Conservation (phyloP, 139 green algal species). For the Yamagishiella unicocca region DNA sequence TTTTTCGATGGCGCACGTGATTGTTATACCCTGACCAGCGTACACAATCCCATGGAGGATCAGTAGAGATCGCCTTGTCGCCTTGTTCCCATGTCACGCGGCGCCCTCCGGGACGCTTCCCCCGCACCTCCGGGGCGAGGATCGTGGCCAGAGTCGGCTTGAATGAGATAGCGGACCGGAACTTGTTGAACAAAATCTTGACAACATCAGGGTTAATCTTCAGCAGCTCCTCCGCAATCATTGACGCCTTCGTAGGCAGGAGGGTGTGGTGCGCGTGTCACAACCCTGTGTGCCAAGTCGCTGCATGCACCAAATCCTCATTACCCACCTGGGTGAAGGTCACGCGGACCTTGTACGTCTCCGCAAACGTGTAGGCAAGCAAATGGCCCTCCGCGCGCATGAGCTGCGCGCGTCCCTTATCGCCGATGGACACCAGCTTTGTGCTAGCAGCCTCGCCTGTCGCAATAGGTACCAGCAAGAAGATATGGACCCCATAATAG, state of each 20-base stretch:
- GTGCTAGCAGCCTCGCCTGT: not conserved
- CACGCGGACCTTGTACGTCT: slow-evolving; percentile 71
- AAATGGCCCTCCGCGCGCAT: slow-evolving; percentile 67
- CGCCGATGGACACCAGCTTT: slow-evolving; percentile 83
- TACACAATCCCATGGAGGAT: too few relatives aligned
- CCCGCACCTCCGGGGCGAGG: slow-evolving; percentile 84
- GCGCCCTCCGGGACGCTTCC: too few relatives aligned
- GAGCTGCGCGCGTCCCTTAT: slow-evolving; percentile 94
- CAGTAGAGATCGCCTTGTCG: too few relatives aligned
- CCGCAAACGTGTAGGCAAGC: slow-evolving; percentile 55
- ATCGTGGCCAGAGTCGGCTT: slow-evolving; percentile 96
- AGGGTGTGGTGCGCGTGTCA: too few relatives aligned
- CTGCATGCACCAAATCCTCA: not conserved
- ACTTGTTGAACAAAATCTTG: slow-evolving; percentile 95
- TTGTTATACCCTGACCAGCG: too few relatives aligned
- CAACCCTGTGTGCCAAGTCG: too few relatives aligned
- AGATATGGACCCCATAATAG: too few relatives aligned
- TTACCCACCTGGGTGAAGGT: slow-evolving; percentile 57
- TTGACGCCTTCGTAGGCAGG: slow-evolving; percentile 68
- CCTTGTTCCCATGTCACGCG: too few relatives aligned
- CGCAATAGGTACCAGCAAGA: not conserved
- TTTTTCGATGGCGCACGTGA: too few relatives aligned
- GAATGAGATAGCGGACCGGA: slow-evolving; percentile 93
- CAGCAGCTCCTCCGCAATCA: slow-evolving; percentile 93
- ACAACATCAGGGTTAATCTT: slow-evolving; percentile 80